Base-by-base conservation (phyloP, 2,329 filamentous ascomycete genomes). In the Penicillium crustosum region DNA sequence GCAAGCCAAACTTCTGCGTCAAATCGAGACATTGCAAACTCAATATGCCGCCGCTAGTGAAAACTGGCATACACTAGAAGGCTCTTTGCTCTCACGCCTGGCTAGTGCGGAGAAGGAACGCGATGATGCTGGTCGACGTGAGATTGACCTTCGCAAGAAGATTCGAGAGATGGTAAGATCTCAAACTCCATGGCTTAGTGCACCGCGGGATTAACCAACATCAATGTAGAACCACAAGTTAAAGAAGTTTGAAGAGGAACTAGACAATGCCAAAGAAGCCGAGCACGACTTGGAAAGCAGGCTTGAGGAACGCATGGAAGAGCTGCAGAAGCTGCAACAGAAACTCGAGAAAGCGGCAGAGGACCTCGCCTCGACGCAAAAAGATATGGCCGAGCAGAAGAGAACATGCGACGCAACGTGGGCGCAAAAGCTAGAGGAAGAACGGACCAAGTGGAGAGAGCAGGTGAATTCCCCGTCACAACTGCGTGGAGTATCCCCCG, bases 21-120 rank as follows among this genome's bases (percentile, higher is more conserved):
- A 99, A 75, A 89, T 99, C 53, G 94, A 99, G 78, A 97, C 91
- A 0, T 78, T 99, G 38, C 94, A 99, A 75, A 94, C 90, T 7
- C 95, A 99, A 73, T 96, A 99, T 75, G 87, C 92, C 0, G 87
- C 95, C 54, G 94, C 94, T 1, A 94, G 91, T 65, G 91, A 96
- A 70, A 99, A 99, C 68, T 99, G 95, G 94, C 93, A 97, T 71
- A 91, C 92, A 0, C 95, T 99, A 61, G 93, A 99, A 74, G 86
- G 89, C 10, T 95, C 90, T 2, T 77, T 99, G 33, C 83, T 93
- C 50, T 86, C 90, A 23, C 86, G 93, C 57, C 83, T 94, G 12
- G 83, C 87, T 4, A 88, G 81, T 49, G 80, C 97, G 10, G 94
- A 99, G 73, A 94, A 89, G 71, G 95, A 99, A 73, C 86, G 91